phyloP scores from a whole-genome alignment of 306 rosid species.

The Morella rubra region DNA sequence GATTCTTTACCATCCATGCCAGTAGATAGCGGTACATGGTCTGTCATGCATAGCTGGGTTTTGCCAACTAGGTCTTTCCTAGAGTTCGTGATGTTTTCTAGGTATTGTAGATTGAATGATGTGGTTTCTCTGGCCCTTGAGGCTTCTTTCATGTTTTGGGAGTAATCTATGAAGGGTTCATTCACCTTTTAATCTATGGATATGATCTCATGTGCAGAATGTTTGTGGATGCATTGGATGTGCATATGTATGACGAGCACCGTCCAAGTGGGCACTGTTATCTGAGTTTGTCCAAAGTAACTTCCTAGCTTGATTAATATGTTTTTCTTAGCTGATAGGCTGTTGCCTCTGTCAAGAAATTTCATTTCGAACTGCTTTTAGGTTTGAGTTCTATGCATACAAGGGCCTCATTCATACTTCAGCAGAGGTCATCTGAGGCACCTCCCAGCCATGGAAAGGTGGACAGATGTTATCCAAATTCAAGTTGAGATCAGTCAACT shows the following conservation, averaged over 20 bases:
- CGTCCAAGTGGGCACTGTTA: constrained; percentile 70
- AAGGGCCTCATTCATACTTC: background rate
- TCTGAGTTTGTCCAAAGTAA: constrained; percentile 83
- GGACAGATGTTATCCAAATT: background rate
- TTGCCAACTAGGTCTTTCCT: constrained; percentile 87
- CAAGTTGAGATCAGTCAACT: background rate
- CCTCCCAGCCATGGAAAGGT: background rate
- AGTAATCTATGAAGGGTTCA: constrained; percentile 1
- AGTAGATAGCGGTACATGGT: constrained; percentile 77
- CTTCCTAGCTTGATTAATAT: constrained; percentile 16
- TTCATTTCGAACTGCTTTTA: background rate
- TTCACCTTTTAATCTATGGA: constrained; percentile 14
- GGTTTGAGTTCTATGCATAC: background rate
- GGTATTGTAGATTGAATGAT: constrained; percentile 42
- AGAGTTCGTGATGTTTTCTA: constrained; percentile 96
- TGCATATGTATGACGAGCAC: constrained; percentile 70
- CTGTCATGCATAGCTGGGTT: constrained; percentile 88
- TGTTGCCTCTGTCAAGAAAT: constrained; percentile 8
- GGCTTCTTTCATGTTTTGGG: constrained; percentile 10
- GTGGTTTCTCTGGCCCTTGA: constrained; percentile 8
- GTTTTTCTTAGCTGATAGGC: constrained; percentile 2
- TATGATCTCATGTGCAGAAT: constrained; percentile 55
- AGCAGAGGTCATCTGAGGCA: background rate
- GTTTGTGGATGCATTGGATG: constrained; percentile 88
- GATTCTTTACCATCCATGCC: constrained; percentile 86